These are phyloP conservation scores for Penicillium roqueforti DNA, from an alignment of 495 filamentous ascomycete species.

Conservation along the genomic window DNA sequence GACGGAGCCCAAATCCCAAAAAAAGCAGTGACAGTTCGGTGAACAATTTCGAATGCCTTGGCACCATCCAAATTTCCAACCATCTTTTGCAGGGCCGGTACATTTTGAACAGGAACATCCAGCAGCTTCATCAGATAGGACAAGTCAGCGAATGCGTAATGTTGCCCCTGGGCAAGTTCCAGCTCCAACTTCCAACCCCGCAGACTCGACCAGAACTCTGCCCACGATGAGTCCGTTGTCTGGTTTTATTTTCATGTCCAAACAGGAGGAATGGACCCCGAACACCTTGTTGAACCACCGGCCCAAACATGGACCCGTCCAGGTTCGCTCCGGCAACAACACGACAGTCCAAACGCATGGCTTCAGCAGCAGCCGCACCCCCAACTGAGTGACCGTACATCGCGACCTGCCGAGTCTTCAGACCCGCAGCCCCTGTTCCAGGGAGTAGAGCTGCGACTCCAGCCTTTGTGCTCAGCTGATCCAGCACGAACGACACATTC, in stretches of 20 bases:
- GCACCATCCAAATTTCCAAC: background rate
- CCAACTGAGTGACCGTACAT: constrained; percentile 54
- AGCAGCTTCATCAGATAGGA: constrained; percentile 42
- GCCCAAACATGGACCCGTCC: constrained; percentile 41
- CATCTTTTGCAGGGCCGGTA: background rate
- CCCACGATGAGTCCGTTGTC: constrained; percentile 23
- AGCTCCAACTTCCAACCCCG: constrained; percentile 28
- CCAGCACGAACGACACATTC: constrained; percentile 36
- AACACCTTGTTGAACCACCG: constrained; percentile 21
- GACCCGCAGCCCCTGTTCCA: background rate
- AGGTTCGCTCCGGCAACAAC: constrained; percentile 45
- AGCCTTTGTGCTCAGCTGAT: constrained; percentile 24
- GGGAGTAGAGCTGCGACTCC: constrained; percentile 13
- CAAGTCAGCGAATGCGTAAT: constrained; percentile 31
- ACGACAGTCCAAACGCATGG: constrained; percentile 35
- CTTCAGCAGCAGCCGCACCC: constrained; percentile 45
- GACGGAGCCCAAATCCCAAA: background rate
- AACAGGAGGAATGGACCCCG: constrained; percentile 31
- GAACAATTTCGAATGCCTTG: background rate
- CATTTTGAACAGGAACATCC: background rate
- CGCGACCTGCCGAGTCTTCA: constrained; percentile 20
- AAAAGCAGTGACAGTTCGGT: background rate
- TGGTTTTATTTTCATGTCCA: constrained; percentile 20
- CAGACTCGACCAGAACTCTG: constrained; percentile 21
- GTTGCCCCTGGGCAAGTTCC: constrained; percentile 17